Percentiles rank a stretch among this genome's conserved stretches.
phyloP scores from a whole-genome alignment of 495 filamentous ascomycete species.

The Clavariopsis aquatica region DNA sequence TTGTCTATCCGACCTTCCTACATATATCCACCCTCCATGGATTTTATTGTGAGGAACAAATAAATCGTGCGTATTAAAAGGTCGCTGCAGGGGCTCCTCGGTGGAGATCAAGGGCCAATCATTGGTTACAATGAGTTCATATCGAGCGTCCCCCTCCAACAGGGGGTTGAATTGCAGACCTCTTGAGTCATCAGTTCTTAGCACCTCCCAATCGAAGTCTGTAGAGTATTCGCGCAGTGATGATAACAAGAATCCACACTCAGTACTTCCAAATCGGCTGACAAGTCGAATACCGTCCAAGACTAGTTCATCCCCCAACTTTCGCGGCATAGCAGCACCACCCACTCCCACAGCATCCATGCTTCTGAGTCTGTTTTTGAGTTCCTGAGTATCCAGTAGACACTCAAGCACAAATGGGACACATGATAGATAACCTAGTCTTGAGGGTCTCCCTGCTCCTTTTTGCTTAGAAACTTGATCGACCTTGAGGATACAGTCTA shows the following conservation, averaged over 20 bases:
- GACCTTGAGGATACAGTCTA: constrained; percentile 43
- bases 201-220: constrained; percentile 69
- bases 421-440: constrained; percentile 57
- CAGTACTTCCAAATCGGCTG: constrained; percentile 59
- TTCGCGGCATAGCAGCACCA: constrained; percentile 54
- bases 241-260: constrained; percentile 59
- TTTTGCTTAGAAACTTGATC: background rate
- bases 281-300: constrained; percentile 52
- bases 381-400: constrained; percentile 45
- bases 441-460: constrained; percentile 6
- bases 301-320: constrained; percentile 52
- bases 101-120: no score
- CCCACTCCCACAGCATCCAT: constrained; percentile 62
- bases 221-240: constrained; percentile 51
- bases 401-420: constrained; percentile 60
- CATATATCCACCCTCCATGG: constrained; percentile 59
- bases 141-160: no score
- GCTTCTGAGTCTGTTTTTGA: constrained; percentile 44
- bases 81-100: no score
- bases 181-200: constrained; percentile 48
- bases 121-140: no score
- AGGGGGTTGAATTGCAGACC: no score
- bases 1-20: constrained; percentile 60
- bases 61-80: constrained; percentile 61
- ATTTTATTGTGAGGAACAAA: constrained; percentile 58